These are phyloP conservation scores for Aquilaria malaccensis DNA, from an alignment of 345 rosid genomes.

Conservation along the genomic window DNA sequence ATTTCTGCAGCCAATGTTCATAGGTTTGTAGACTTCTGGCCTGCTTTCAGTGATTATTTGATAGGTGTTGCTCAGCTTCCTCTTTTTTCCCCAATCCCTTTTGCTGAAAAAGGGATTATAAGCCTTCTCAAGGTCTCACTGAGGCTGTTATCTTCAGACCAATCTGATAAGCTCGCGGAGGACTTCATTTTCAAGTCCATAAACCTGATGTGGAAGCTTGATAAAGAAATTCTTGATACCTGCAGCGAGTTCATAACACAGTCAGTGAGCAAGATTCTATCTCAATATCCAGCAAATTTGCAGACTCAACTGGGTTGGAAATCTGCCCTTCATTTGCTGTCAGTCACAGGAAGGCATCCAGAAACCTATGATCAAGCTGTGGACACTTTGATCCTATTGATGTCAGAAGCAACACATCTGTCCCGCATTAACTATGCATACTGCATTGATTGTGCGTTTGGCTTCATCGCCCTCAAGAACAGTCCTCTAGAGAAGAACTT, in stretches of 20 bases:
- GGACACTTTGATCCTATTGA: slow-evolving; percentile 50
- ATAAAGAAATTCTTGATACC: slow-evolving; percentile 76
- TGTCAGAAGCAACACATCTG: slow-evolving; percentile 45
- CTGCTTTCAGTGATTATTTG: slow-evolving; percentile 58
- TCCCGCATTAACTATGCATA: slow-evolving; percentile 50
- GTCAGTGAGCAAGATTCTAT: slow-evolving; percentile 52
- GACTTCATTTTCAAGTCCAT: slow-evolving; percentile 75
- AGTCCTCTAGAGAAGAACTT: slow-evolving; percentile 66
- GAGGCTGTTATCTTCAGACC: slow-evolving; percentile 43
- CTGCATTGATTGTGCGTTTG: slow-evolving; percentile 73
- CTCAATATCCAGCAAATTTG: slow-evolving; percentile 48
- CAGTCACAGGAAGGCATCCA: slow-evolving; percentile 57
- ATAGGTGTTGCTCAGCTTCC: slow-evolving; percentile 66
- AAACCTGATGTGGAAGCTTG: slow-evolving; percentile 82
- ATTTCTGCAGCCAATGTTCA: slow-evolving; percentile 45
- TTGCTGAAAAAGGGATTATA: slow-evolving; percentile 62
- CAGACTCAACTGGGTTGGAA: slow-evolving; percentile 81
- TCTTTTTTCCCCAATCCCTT: slow-evolving; percentile 71
- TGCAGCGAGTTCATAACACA: slow-evolving; percentile 52
- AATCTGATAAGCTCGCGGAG: slow-evolving; percentile 42
- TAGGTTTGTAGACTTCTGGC: slow-evolving; percentile 60
- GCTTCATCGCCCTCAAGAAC: slow-evolving; percentile 65
- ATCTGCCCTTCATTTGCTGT: slow-evolving; percentile 58
- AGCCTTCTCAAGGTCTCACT: slow-evolving; percentile 63
- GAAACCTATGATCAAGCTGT: slow-evolving; percentile 75